These are phyloP conservation scores for Hymenoscyphus linearis DNA, from an alignment of 2,329 filamentous ascomycete species.

Conservation along the genomic window DNA sequence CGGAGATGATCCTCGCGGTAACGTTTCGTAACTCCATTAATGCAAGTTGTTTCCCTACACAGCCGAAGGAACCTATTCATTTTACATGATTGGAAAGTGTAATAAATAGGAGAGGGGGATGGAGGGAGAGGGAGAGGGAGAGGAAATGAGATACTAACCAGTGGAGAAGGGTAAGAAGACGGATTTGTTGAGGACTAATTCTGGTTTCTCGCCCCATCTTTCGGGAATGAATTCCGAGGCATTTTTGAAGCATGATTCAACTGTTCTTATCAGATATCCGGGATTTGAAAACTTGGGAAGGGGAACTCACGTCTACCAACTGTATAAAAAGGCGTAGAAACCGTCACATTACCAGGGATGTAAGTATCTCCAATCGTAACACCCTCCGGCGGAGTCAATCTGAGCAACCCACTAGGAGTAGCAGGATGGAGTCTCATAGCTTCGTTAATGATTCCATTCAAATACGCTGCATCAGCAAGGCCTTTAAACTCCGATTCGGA, in stretches of 20 bases:
- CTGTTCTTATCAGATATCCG: neutral
- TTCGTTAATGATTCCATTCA: slow-evolving; percentile 39
- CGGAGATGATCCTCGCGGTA: slow-evolving; percentile 12
- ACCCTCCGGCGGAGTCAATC: slow-evolving; percentile 36
- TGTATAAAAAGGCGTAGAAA: slow-evolving; percentile 16
- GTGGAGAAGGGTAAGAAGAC: slow-evolving; percentile 29
- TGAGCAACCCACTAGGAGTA: slow-evolving; percentile 24
- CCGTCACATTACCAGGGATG: slow-evolving; percentile 17
- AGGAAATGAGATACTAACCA: slow-evolving; percentile 15
- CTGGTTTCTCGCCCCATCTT: slow-evolving; percentile 21
- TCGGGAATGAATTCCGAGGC: slow-evolving; percentile 21
- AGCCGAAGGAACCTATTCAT: slow-evolving; percentile 12
- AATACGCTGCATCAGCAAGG: slow-evolving; percentile 22
- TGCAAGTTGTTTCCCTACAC: slow-evolving; percentile 21
- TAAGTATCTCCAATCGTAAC: slow-evolving; percentile 23
- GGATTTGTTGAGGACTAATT: slow-evolving; percentile 21
- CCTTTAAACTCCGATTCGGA: slow-evolving; percentile 9
- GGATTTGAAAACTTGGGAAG: neutral
- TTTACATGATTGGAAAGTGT: neutral
- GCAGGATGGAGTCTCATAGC: slow-evolving; percentile 36
- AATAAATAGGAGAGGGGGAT: neutral
- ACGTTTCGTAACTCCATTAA: slow-evolving; percentile 20
- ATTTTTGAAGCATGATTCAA: slow-evolving; percentile 7
- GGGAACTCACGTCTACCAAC: slow-evolving; percentile 19
- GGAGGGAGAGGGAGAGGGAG: neutral